Percentiles rank a stretch among this genome's conserved stretches.
phyloP scores from a whole-genome alignment of 768 basidiomycete species.

The Tulasnella calospora region DNA sequence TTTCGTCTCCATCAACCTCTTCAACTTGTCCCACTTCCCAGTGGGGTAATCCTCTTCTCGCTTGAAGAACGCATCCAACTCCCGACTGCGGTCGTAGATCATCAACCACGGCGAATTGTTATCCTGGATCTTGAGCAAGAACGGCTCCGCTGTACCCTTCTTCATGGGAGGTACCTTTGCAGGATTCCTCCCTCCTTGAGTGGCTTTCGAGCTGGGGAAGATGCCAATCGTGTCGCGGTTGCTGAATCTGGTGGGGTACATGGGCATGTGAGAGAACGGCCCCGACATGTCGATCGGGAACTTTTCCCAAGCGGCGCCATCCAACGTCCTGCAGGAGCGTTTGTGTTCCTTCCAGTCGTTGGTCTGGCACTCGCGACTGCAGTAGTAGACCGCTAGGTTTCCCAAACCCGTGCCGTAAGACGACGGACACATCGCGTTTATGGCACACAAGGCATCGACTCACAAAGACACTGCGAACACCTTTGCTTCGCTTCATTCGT shows the following conservation, averaged over 20 bases:
- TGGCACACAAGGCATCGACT: background rate
- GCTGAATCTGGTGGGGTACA: background rate
- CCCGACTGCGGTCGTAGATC: constrained; percentile 43
- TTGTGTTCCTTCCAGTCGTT: constrained; percentile 43
- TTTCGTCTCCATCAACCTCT: background rate
- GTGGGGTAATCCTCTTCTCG: constrained; percentile 28
- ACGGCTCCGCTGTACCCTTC: constrained; percentile 38
- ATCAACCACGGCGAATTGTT: constrained; percentile 29
- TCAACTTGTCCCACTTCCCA: background rate
- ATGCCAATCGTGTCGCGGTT: background rate
- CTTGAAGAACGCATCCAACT: constrained; percentile 38
- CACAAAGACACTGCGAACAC: constrained; percentile 38
- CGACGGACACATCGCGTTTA: too few relatives aligned
- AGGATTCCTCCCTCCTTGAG: background rate
- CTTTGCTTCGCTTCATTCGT: constrained; percentile 37
- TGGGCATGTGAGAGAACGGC: background rate
- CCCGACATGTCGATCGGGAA: constrained; percentile 30
- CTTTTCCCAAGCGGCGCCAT: constrained; percentile 41
- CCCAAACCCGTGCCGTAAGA: background rate
- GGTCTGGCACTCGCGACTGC: constrained; percentile 40
- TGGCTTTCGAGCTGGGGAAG: background rate
- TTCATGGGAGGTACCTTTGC: constrained; percentile 29
- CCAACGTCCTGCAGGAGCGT: constrained; percentile 38
- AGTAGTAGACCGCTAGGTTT: constrained; percentile 9
- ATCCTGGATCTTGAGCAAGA: constrained; percentile 43